Evolutionary conservation across 768 basidiomycete genomes (phyloP).

Genomic region (Mycena pura): DNA sequence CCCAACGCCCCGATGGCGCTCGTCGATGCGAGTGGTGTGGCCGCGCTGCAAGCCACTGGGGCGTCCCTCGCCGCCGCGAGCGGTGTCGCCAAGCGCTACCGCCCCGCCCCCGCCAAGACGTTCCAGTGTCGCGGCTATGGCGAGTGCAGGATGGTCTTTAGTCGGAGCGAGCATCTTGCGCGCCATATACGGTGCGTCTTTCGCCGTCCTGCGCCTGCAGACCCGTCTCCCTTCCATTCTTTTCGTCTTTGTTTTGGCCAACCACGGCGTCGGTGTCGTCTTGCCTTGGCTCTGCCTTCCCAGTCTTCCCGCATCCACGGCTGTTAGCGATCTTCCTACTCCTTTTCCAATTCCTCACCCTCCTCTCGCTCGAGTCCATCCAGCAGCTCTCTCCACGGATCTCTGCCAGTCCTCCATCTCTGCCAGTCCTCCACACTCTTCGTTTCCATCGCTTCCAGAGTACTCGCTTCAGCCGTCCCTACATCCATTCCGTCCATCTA

Average conservation of each 20-base stretch:
- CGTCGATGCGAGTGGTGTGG: neutral
- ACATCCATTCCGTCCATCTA: too few relatives aligned
- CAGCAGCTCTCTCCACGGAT: neutral
- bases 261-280: neutral
- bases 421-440: conserved; percentile 11
- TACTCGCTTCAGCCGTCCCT: too few relatives aligned
- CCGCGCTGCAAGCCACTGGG: neutral
- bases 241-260: neutral
- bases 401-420: too few relatives aligned
- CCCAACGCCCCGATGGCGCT: conserved; percentile 9
- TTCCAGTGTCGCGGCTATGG: conserved; percentile 96
- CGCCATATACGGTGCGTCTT: conserved; percentile 90
- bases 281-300: neutral
- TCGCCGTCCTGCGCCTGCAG: too few relatives aligned
- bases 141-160: conserved; percentile 97
- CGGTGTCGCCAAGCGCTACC: conserved; percentile 64
- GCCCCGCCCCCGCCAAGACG: conserved; percentile 88
- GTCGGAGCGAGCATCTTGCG: conserved; percentile 93
- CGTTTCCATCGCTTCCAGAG: too few relatives aligned
- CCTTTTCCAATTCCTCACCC: neutral
- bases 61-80: neutral
- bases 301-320: neutral
- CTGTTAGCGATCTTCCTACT: neutral
- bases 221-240: conserved; percentile 23
- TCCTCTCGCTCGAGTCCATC: too few relatives aligned